phyloP scores from a whole-genome alignment of 2,329 filamentous ascomycete species.

The Cercospora citrullina region DNA sequence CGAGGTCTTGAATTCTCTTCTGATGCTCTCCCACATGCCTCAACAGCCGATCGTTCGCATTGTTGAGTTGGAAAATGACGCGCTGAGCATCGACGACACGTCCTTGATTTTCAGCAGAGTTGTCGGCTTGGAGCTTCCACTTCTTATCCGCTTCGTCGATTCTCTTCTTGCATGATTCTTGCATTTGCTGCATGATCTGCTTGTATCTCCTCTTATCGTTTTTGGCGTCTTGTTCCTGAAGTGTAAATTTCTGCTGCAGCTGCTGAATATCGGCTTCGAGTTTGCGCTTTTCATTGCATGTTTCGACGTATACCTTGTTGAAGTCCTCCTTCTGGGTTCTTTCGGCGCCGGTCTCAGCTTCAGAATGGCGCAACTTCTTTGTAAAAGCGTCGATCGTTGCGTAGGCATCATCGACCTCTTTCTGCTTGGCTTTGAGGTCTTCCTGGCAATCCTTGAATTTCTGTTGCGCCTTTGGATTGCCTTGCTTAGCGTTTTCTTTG shows the following conservation, averaged over 20 bases:
- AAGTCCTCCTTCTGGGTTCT: background rate
- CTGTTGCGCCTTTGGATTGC: slow-evolving; percentile 12
- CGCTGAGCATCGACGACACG: slow-evolving; percentile 7
- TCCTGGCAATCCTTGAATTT: slow-evolving; percentile 12
- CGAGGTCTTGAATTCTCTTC: background rate
- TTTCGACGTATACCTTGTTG: background rate
- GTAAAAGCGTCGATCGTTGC: background rate
- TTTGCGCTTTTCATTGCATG: background rate
- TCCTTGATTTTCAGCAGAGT: slow-evolving; percentile 9
- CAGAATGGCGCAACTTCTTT: background rate
- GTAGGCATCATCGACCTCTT: slow-evolving; percentile 8
- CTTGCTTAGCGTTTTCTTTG: slow-evolving; percentile 15
- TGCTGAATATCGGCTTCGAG: background rate
- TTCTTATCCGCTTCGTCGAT: slow-evolving; percentile 8
- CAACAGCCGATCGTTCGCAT: background rate
- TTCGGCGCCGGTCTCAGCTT: background rate
- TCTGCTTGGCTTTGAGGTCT: slow-evolving; percentile 19
- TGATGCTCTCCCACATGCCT: background rate
- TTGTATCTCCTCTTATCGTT: background rate
- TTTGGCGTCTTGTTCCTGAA: background rate
- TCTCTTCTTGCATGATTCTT: background rate
- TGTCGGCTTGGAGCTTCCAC: background rate
- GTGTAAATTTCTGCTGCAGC: background rate
- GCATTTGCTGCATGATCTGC: slow-evolving; percentile 7
- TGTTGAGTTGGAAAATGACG: background rate